Conservation (phyloP, 2,329 filamentous ascomycete species). For the Ophiocordyceps robertsii region DNA sequence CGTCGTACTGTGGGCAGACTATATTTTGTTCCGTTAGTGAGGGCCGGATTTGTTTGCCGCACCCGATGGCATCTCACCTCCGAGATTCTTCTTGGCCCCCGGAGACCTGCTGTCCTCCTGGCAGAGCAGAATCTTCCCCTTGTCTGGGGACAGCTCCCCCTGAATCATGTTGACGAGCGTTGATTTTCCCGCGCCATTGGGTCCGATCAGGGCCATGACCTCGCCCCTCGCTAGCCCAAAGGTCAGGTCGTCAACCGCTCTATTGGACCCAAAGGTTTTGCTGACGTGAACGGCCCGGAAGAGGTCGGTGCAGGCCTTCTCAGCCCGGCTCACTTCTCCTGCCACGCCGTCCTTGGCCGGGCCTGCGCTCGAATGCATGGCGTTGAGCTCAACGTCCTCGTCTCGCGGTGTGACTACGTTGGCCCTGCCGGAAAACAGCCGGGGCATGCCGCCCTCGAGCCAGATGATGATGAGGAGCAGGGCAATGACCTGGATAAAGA, state of each 20-base stretch:
- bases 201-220: conserved; percentile 71
- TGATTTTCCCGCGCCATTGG: conserved; percentile 77
- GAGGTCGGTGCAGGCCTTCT: conserved; percentile 43
- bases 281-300: conserved; percentile 61
- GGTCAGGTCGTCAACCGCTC: conserved; percentile 67
- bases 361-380: conserved; percentile 15
- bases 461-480: conserved; percentile 59
- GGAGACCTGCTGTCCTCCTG: conserved; percentile 45
- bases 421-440: conserved; percentile 33
- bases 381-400: conserved; percentile 6
- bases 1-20: conserved; percentile 72
- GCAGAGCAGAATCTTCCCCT: conserved; percentile 55
- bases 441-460: conserved; percentile 51
- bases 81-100: conserved; percentile 53
- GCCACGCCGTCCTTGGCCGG: conserved; percentile 13
- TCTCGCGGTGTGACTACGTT: neutral
- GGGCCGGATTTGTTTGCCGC: neutral
- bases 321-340: conserved; percentile 45
- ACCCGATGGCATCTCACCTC: conserved; percentile 34
- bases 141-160: conserved; percentile 58
- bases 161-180: conserved; percentile 74
- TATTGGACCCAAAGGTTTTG: conserved; percentile 58
- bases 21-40: neutral
- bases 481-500: conserved; percentile 54
- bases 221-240: conserved; percentile 64